Evolutionary conservation across 805 yeast genomes (phyloP), one percentile per base, ranked within the genome.

Genomic region (Saturnispora dispora): DNA sequence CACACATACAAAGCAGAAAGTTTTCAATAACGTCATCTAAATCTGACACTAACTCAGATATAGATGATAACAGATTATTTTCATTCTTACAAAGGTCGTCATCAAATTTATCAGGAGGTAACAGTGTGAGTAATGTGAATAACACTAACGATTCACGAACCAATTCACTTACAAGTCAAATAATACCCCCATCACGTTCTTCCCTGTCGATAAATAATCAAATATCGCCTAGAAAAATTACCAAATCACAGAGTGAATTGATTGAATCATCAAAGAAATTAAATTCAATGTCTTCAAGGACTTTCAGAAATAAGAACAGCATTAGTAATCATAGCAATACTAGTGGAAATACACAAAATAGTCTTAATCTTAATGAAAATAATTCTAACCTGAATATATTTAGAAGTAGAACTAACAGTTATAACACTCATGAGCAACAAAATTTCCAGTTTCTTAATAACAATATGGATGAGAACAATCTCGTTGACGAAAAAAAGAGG

Each of bases 261-360:
- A 32, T 18, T 44, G 37, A 32, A 13, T 30, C 20, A 13, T 20
- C 43, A 1, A 41, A 44, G 18, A 58, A 67, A 6, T 63, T 68
- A n/a, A 58, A 53, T 11, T 65, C 67, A 8, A 60, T 66, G 66
- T 57, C 65, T 18, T 62, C 59, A 37, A 53, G 70, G 52, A 66
- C 68, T 3, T 66, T 66, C 52, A 54, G 70, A 41, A 45, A 15
- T 27, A 42, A 32, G 3, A 36, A 18, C 20, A 15, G 18, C 35
- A 27, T 18, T 23, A 15, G 18, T 15, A 48, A 36, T 28, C 39
- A 23, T 28, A 47, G 49, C 17, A 18, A 15, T 18, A 28, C 28
- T 15, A 27, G 28, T 17, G 23, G n/a, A 13, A 35, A 40, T 20
- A 36, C 33, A 11, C 33, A 30, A 13, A 30, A 10, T 30, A 30